Percentiles rank a stretch among this genome's conserved stretches.
phyloP scores from a whole-genome alignment of 1,284 basidiomycete genomes.

The Cutaneotrichosporon curvatum region DNA sequence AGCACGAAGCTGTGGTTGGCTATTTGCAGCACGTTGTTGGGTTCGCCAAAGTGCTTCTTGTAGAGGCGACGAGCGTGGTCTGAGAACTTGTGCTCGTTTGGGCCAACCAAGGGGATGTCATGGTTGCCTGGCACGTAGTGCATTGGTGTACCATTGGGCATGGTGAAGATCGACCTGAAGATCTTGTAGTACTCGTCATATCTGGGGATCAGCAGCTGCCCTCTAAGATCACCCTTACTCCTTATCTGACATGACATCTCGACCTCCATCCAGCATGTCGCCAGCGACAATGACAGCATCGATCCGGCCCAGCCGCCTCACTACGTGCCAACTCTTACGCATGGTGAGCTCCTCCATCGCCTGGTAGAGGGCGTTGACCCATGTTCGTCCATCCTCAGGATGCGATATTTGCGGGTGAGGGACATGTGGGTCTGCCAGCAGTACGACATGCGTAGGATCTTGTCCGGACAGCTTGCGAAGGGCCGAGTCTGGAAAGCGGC shows the following conservation, averaged over 20 bases:
- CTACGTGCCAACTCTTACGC: constrained; percentile 66
- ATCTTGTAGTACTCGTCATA: constrained; percentile 57
- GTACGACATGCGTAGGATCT: constrained; percentile 57
- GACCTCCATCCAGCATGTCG: constrained; percentile 67
- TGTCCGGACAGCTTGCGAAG: constrained; percentile 17
- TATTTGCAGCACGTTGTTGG: constrained; percentile 45
- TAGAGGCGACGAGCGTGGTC: constrained; percentile 59
- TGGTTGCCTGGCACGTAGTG: constrained; percentile 79
- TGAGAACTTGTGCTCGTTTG: constrained; percentile 43
- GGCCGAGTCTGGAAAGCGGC: constrained; percentile 41
- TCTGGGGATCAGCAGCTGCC: constrained; percentile 43
- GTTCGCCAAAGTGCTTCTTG: constrained; percentile 48
- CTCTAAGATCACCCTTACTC: constrained; percentile 54
- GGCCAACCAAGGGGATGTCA: constrained; percentile 63
- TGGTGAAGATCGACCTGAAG: constrained; percentile 59
- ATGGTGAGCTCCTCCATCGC: constrained; percentile 61
- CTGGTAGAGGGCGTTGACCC: constrained; percentile 49
- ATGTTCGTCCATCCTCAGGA: constrained; percentile 37
- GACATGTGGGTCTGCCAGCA: constrained; percentile 72
- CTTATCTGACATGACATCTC: constrained; percentile 52
- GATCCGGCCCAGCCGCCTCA: constrained; percentile 54
- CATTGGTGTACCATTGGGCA: constrained; percentile 44
- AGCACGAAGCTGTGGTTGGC: constrained; percentile 66
- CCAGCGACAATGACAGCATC: constrained; percentile 72
- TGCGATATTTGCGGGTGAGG: constrained; percentile 53